phyloP scores from a whole-genome alignment of 441 rosid genomes.

The Isatis lusitanica region DNA sequence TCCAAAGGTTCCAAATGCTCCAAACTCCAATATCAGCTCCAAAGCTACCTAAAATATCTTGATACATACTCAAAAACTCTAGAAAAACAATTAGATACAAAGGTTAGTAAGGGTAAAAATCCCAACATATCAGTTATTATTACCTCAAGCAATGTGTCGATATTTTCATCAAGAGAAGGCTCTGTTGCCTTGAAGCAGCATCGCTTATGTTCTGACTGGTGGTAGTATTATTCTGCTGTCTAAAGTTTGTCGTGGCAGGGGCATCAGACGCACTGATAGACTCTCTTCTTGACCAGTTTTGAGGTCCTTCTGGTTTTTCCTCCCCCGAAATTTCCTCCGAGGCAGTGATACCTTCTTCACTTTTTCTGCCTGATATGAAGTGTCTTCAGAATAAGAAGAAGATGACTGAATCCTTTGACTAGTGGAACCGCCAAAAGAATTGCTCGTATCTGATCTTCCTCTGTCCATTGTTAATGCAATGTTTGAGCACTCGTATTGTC shows the following conservation, averaged over 20 bases:
- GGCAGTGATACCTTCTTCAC: conserved; percentile 85
- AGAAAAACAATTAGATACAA: no score
- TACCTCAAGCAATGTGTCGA: conserved; percentile 89
- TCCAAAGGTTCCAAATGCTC: no score
- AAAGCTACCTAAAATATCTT: no score
- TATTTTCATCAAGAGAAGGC: conserved; percentile 64
- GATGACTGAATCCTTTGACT: conserved; percentile 51
- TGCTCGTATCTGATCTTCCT: conserved; percentile 56
- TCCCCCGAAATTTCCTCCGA: conserved; percentile 69
- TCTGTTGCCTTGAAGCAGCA: conserved; percentile 43
- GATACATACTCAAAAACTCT: no score
- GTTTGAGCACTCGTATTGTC: no score
- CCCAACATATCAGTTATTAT: no score
- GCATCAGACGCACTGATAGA: conserved; percentile 47
- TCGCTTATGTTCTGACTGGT: conserved; percentile 45
- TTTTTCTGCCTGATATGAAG: conserved; percentile 68
- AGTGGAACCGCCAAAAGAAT: conserved; percentile 48
- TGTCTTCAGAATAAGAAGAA: conserved; percentile 50
- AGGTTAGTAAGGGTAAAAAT: no score
- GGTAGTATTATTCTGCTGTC: conserved; percentile 41
- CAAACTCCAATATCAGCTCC: no score
- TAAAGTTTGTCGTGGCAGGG: conserved; percentile 40
- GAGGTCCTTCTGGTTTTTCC: conserved; percentile 71
- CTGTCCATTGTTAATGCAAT: conserved; percentile 40
- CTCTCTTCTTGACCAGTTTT: conserved; percentile 59